Percentiles rank a stretch among this genome's conserved stretches.
These are phyloP conservation scores for Syzygium malaccense DNA, from an alignment of 441 rosid species.

Conservation along the genomic window DNA sequence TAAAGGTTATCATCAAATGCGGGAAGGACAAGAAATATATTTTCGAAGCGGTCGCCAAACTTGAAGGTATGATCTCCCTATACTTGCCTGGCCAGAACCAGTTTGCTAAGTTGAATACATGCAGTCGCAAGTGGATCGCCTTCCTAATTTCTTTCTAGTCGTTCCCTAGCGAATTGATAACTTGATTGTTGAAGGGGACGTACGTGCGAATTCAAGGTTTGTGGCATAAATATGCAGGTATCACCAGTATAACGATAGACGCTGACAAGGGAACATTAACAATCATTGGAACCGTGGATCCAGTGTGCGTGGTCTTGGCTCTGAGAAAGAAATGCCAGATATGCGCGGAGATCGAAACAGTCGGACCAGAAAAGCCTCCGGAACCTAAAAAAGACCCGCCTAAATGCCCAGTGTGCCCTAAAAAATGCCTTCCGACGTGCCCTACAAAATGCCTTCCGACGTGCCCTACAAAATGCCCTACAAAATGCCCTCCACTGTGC, in stretches of 20 bases:
- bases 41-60: not conserved
- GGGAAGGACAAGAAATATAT: not conserved
- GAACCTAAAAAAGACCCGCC: not conserved
- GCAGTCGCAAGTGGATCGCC: not conserved
- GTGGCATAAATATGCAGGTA: not conserved
- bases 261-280: not conserved
- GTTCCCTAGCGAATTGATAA: not conserved
- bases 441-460: rapidly evolving
- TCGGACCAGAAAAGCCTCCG: not conserved
- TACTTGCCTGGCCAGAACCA: not conserved
- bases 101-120: not conserved
- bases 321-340: not conserved
- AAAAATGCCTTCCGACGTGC: not conserved
- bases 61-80: not conserved
- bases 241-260: not conserved
- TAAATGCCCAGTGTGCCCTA: not conserved
- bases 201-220: not conserved
- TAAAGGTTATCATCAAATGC: not conserved
- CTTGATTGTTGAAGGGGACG: not conserved
- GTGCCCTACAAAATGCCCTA: not conserved
- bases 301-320: not conserved
- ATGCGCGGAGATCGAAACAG: not conserved
- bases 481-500: not conserved
- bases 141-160: not conserved
- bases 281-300: not conserved